A percentile compares a stretch with the other conserved stretches of the same genome.
Evolutionary conservation across 306 rosid species (phyloP).

Genomic region (Cucumis hystrix): DNA sequence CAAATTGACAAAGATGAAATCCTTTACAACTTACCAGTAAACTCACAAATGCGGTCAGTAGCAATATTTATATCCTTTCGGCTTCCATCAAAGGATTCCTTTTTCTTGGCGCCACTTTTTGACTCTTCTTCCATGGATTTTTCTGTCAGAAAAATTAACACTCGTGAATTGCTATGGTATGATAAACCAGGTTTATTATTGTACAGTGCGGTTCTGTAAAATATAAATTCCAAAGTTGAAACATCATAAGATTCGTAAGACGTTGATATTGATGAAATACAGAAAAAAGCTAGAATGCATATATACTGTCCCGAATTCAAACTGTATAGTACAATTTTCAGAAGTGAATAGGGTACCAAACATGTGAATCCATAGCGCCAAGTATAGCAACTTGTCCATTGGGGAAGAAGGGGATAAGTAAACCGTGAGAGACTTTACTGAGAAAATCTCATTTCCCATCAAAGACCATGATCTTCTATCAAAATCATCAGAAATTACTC

Average conservation of each 20-base stretch:
- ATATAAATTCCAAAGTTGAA: not conserved
- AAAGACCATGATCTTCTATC: too few relatives aligned
- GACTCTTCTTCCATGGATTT: constrained; percentile 59
- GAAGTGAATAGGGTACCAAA: not conserved
- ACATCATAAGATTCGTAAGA: not conserved
- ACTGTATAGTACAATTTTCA: not conserved
- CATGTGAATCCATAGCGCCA: not conserved
- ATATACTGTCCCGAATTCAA: not conserved
- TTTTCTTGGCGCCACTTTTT: constrained; percentile 35
- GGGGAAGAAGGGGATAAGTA: too few relatives aligned
- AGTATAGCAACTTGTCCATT: too few relatives aligned
- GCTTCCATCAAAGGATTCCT: constrained; percentile 83
- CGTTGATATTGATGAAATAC: not conserved
- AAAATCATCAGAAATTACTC: too few relatives aligned
- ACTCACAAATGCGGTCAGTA: constrained; percentile 76
- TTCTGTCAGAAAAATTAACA: constrained; percentile 30
- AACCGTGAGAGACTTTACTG: too few relatives aligned
- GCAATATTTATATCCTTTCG: constrained; percentile 79
- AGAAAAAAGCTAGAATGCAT: not conserved
- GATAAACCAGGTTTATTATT: not conserved
- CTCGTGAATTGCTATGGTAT: not conserved
- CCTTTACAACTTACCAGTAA: constrained; percentile 46
- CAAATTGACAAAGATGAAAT: not conserved
- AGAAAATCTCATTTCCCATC: too few relatives aligned
- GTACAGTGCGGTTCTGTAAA: not conserved